These are phyloP conservation scores for Phaeoacremonium minimum DNA, from an alignment of 2,329 filamentous ascomycete genomes.

Conservation along the genomic window DNA sequence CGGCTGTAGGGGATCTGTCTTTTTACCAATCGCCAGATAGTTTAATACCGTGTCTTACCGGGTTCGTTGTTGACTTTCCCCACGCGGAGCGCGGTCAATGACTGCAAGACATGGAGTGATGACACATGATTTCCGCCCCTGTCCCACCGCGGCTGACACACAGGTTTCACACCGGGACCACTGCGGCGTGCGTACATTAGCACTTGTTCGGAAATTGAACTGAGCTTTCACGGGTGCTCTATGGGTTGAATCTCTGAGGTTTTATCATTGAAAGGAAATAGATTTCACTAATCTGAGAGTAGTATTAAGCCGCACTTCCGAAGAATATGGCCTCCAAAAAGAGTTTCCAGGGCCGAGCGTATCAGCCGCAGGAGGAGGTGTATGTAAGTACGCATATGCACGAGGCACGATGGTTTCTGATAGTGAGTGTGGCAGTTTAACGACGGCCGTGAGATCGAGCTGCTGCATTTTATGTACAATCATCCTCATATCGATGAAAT, in stretches of 20 bases:
- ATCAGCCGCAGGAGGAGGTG: conserved; percentile 33
- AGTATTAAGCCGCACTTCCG: conserved; percentile 1
- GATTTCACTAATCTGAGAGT: conserved; percentile 9
- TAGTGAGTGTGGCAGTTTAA: conserved; percentile 39
- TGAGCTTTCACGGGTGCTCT: no score
- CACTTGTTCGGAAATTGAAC: no score
- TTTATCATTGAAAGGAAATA: no score
- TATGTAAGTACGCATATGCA: conserved; percentile 18
- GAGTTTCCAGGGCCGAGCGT: conserved; percentile 32
- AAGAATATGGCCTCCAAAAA: conserved; percentile 8
- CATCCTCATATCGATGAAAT: conserved; percentile 59
- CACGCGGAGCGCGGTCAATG: no score
- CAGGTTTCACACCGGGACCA: no score
- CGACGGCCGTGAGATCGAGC: conserved; percentile 70
- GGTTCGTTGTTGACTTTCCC: no score
- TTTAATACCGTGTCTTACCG: no score
- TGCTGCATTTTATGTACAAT: conserved; percentile 65
- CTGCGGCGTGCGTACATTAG: no score
- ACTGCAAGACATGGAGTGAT: conserved; percentile 3
- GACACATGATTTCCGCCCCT: conserved; percentile 7
- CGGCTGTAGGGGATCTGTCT: no score
- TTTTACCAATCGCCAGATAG: no score
- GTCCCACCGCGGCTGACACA: no score
- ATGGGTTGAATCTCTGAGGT: no score
- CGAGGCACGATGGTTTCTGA: neutral